These are phyloP conservation scores for Taphrina pruni DNA, from an alignment of 1,139 yeast genomes.

Conservation along the genomic window DNA sequence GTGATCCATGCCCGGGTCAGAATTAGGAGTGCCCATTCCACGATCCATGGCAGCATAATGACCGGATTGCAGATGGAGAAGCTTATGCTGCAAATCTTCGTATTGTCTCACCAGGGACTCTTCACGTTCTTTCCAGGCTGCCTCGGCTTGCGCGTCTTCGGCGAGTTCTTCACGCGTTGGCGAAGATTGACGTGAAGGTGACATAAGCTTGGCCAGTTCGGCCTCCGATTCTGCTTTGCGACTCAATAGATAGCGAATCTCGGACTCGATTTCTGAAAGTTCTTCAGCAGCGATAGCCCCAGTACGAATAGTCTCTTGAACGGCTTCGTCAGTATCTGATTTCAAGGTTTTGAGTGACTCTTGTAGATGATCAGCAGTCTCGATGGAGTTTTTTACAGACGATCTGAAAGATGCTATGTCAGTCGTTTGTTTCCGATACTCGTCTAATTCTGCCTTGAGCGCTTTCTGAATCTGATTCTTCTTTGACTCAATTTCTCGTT, in stretches of 20 bases:
- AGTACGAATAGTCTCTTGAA: slow-evolving; percentile 15
- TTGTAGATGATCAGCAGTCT: slow-evolving; percentile 16
- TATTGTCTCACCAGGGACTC: slow-evolving; percentile 26
- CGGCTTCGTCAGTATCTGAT: slow-evolving; percentile 23
- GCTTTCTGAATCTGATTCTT: slow-evolving; percentile 50
- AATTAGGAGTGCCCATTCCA: slow-evolving; percentile 16
- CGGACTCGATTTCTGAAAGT: slow-evolving; percentile 34
- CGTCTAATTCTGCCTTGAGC: slow-evolving; percentile 47
- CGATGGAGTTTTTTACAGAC: slow-evolving; percentile 11
- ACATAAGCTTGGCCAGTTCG: slow-evolving; percentile 18
- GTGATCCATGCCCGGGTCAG: slow-evolving; percentile 16
- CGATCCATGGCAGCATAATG: slow-evolving; percentile 1
- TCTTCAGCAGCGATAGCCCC: slow-evolving; percentile 31
- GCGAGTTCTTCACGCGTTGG: slow-evolving; percentile 29
- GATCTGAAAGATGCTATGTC: slow-evolving; percentile 23
- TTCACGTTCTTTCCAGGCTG: slow-evolving; percentile 34
- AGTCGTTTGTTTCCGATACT: slow-evolving; percentile 43
- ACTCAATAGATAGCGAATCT: slow-evolving; percentile 30
- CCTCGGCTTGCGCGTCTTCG: slow-evolving; percentile 23
- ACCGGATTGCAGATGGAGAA: slow-evolving; percentile 7
- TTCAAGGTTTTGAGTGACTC: slow-evolving; percentile 6
- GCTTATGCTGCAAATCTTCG: slow-evolving; percentile 26
- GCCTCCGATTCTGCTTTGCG: slow-evolving; percentile 36
- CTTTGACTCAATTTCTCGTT: slow-evolving; percentile 53
- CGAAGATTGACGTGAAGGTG: slow-evolving; percentile 23